Evolutionary conservation across 2,329 filamentous ascomycete genomes (phyloP), one percentile per base, ranked within the genome.

Genomic region (Chaetomium olivaceum): DNA sequence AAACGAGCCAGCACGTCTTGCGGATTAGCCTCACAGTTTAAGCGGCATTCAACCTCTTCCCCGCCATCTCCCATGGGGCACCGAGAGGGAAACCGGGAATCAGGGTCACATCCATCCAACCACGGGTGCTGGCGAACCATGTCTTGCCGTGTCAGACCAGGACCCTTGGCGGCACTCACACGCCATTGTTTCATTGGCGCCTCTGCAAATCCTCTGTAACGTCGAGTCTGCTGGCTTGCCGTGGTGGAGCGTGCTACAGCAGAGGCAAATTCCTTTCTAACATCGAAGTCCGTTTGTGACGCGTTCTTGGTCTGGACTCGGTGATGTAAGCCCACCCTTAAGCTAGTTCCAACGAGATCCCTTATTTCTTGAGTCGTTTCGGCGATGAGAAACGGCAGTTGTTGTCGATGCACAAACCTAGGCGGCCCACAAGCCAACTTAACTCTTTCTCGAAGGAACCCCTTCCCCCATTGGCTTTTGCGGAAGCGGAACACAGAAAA

Each of bases 101-200:
- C 69, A 73, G 71, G 71, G 73, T 75, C 66, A 63, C 71, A 75
- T 73, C 67, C 63, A 66, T 69, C 68, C 67, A 68, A 68, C 70
- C 67, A 68, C 67, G 70, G 71, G 65, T 70, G 63, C 64, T 69
- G 69, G 64, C 66, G 68, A 72, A 65, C 72, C 71, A 63, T 72
- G 67, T 59, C 64, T 57, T 68, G 67, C 69, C 66, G 67, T 68
- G 65, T 71, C 61, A 57, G 64, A 65, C 62, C 63, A 51, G 66
- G 67, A 62, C 65, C 70, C 68, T 65, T 50, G 54, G 27, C 46
- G 51, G 36, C 61, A 48, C 48, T 55, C 65, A 39, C 48, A 43
- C 50, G 61, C 48, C 46, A 46, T 43, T 63, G 65, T 67, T 63
- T 65, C 52, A 65, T 68, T 68, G 63, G 63, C 48, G 61, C 36